A percentile compares a stretch with the other conserved stretches of the same genome.
These are phyloP conservation scores for Medicago lupulina DNA, from an alignment of 306 rosid species.

Conservation along the genomic window DNA sequence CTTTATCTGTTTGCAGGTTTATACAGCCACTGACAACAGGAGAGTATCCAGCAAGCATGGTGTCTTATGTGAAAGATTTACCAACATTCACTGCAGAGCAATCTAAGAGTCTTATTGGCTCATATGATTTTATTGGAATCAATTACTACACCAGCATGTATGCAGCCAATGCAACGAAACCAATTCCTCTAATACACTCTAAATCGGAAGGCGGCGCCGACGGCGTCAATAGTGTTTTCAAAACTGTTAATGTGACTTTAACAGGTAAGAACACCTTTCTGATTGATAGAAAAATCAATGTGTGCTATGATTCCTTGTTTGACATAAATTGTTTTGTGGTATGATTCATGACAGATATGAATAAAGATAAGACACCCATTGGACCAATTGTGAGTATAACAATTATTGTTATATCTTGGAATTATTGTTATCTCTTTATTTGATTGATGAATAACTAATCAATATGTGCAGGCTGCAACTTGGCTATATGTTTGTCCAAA, in stretches of 20 bases:
- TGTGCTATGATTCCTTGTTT: background rate
- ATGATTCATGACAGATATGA: slow-evolving; percentile 20
- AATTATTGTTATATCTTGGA: background rate
- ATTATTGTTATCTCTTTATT: background rate
- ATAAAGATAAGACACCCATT: slow-evolving; percentile 30
- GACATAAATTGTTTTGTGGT: background rate
- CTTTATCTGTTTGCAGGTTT: slow-evolving; percentile 48
- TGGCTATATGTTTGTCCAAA: slow-evolving; percentile 62
- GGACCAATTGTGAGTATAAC: slow-evolving; percentile 41
- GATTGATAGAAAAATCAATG: too few relatives aligned
- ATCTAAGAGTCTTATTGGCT: slow-evolving; percentile 52
- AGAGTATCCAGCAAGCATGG: slow-evolving; percentile 69
- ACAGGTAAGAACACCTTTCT: slow-evolving; percentile 42
- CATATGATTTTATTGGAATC: slow-evolving; percentile 74
- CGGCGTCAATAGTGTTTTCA: background rate
- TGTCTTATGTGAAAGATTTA: slow-evolving; percentile 48
- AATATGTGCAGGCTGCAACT: slow-evolving; percentile 34
- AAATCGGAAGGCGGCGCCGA: too few relatives aligned
- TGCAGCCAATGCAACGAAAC: slow-evolving; percentile 28
- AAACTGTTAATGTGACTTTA: slow-evolving; percentile 46
- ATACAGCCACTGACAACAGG: slow-evolving; percentile 69
- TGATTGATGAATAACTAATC: too few relatives aligned
- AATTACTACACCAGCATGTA: slow-evolving; percentile 66
- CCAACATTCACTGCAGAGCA: slow-evolving; percentile 59
- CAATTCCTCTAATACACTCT: too few relatives aligned